phyloP scores from a whole-genome alignment of 2,329 filamentous ascomycete species.

The Aspergillus quadrilineatus region DNA sequence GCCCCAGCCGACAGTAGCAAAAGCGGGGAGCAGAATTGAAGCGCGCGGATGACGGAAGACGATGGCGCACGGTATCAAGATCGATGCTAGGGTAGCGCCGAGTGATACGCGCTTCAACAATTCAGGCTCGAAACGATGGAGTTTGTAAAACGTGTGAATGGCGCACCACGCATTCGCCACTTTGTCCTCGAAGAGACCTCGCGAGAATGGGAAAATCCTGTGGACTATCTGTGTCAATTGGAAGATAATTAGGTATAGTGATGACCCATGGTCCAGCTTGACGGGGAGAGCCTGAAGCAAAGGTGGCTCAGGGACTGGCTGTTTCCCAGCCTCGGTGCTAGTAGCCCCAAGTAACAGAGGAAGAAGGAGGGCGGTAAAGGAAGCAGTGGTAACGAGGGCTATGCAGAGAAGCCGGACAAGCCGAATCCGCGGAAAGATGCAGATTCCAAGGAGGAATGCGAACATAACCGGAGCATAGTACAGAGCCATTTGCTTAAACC shows the following conservation, averaged over 20 bases:
- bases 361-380: slow-evolving; percentile 72
- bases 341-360: slow-evolving; percentile 72
- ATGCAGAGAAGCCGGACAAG: slow-evolving; percentile 70
- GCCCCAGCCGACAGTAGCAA: slow-evolving; percentile 86
- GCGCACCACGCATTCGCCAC: slow-evolving; percentile 98
- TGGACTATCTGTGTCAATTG: slow-evolving; percentile 82
- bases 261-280: slow-evolving; percentile 62
- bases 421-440: slow-evolving; percentile 71
- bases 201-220: slow-evolving; percentile 91
- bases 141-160: slow-evolving; percentile 83
- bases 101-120: slow-evolving; percentile 76
- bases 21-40: slow-evolving; percentile 72
- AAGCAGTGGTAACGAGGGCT: slow-evolving; percentile 66
- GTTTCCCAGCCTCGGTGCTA: slow-evolving; percentile 65
- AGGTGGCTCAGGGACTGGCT: slow-evolving; percentile 63
- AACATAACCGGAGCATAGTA: slow-evolving; percentile 96
- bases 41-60: slow-evolving; percentile 77
- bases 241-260: slow-evolving; percentile 72
- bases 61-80: slow-evolving; percentile 74
- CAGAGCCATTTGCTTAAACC: slow-evolving; percentile 98
- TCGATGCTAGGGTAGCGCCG: slow-evolving; percentile 69
- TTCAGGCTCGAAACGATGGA: slow-evolving; percentile 68
- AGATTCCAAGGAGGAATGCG: slow-evolving; percentile 83
- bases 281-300: slow-evolving; percentile 58
- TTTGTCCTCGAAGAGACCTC: slow-evolving; percentile 98